phyloP scores from a whole-genome alignment of 1,139 yeast species.

The Barnettozyma hawaiiensis region DNA sequence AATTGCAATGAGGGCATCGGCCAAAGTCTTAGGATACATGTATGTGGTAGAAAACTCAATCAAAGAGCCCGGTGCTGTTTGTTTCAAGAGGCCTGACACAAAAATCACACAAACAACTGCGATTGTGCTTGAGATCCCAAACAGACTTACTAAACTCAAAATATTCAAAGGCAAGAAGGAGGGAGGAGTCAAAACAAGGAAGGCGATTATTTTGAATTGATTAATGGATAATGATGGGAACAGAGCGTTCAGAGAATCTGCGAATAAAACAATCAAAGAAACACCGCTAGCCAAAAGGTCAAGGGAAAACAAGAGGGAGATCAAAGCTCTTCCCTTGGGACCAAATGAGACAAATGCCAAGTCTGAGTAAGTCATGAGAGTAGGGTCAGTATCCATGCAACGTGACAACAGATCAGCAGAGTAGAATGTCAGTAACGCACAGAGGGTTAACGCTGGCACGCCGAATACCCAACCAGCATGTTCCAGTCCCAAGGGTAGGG shows the following conservation, averaged over 20 bases:
- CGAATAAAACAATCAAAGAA: constrained; percentile 69
- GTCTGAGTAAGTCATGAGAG: constrained; percentile 85
- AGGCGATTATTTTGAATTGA: constrained; percentile 51
- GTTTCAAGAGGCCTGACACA: constrained; percentile 55
- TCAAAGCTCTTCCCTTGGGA: constrained; percentile 50
- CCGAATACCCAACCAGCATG: constrained; percentile 75
- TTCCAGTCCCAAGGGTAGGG: constrained; percentile 66
- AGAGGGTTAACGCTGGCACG: constrained; percentile 40
- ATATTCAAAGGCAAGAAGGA: constrained; percentile 67
- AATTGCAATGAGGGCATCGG: constrained; percentile 51
- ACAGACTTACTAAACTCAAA: constrained; percentile 63
- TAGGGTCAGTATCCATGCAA: constrained; percentile 67
- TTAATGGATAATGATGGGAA: constrained; percentile 46
- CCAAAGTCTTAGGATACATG: constrained; percentile 47
- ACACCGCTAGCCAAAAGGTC: constrained; percentile 79
- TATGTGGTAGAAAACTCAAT: constrained; percentile 45
- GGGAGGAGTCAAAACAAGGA: constrained; percentile 57
- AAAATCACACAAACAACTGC: constrained; percentile 54
- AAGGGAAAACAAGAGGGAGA: constrained; percentile 65
- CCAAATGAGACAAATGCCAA: constrained; percentile 76
- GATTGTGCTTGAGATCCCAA: constrained; percentile 69
- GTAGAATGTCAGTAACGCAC: constrained; percentile 59
- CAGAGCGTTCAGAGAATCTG: constrained; percentile 74
- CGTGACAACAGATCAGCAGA: constrained; percentile 64
- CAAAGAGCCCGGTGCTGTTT: constrained; percentile 61